Evolutionary conservation across 1,284 basidiomycete genomes (phyloP), one percentile per base, ranked within the genome.

Genomic region (Ustilago lituana): DNA sequence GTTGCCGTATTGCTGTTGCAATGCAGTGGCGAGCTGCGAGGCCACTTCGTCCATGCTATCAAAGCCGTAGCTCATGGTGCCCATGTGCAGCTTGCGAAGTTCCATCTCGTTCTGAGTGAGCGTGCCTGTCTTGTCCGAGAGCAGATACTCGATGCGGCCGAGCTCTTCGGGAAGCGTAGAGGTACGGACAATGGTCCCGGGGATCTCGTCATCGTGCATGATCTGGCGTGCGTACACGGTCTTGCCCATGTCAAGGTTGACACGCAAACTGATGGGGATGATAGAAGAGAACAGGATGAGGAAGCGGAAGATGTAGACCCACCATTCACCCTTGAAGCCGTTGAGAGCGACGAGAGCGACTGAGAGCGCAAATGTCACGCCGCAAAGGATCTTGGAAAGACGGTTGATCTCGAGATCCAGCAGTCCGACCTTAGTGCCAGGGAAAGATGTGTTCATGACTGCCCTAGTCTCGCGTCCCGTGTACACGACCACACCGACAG

Each of bases 41-140:
- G 90, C 87, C 3, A 98, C 92, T 81, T 99, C 96, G 78, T 99
- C 96, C 94, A 98, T 98, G 9, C 94, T 91, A 77, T 99, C 96
- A 77, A 86, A 90, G 0, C 93, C 93, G 81, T 95, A 99, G 3
- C 93, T 94, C 87, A 98, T 93, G 0, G 96, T 98, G 3, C 96
- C 96, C 90, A 98, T 92, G 79, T 99, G 95, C 32, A 99, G 85
- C 82, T 96, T 98, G 84, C 91, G 94, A 87, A 99, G 90, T 83
- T 98, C 95, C 96, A 99, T 98, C 82, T 97, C 95, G 79, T 99
- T 99, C 82, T 97, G 92, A 0, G 96, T 99, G 51, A 98, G 83
- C 4, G 96, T 98, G 0, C 96, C 96, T 0, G 96, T 99, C 85
- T 98, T 98, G 83, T 98, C 95, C 67, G 91, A 95, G 29, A 98